Evolutionary conservation across 495 filamentous ascomycete species (phyloP), one percentile per base, ranked within the genome.

Genomic region (Podospora pseudopauciseta): DNA sequence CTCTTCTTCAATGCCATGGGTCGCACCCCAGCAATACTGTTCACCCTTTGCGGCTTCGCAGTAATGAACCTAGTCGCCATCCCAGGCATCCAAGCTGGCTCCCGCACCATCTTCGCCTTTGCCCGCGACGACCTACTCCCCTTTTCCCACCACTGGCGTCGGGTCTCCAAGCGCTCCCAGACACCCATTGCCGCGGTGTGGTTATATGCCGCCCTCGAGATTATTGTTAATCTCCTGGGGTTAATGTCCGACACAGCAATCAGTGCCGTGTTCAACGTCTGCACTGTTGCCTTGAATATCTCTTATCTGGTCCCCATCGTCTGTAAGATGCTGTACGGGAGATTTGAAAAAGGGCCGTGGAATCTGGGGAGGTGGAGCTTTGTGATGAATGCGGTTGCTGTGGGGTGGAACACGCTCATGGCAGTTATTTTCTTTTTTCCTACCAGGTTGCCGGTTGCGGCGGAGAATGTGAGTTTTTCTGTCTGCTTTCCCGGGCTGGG

Each of bases 1-100:
- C 83, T 90, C 67, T 90, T 87, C 79, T 86, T 85, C 76, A 84
- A 88, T 73, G 81, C 79, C 66, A 83, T 89, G 66, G 88, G 88
- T 64, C 84, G 82, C 63, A 75, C 68, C 4, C 86, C 86, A 28
- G 87, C 86, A 11, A 83, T 89, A 71, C 80, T 86, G 76, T 90
- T 85, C 72, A 87, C 86, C 26, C 80, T 89, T 63, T 83, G 78
- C 60, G 87, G 84, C 30, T 84, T 88, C 70, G 74, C 87, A 60
- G 84, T 90, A 68, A 77, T 83, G 76, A 84, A 84, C 68, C 83
- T 90, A 54, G 84, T 87, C 55, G 84, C 82, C 73, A 86, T 89
- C 76, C 86, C 87, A 7, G 87, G 86, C 58, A 83, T 87, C 73
- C 87, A 89, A 74, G 78, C 87, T 4, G 80, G 86, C n/a, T 84